These are phyloP conservation scores for Xanthoconium purpureum DNA, from an alignment of 768 basidiomycete genomes.

Conservation along the genomic window DNA sequence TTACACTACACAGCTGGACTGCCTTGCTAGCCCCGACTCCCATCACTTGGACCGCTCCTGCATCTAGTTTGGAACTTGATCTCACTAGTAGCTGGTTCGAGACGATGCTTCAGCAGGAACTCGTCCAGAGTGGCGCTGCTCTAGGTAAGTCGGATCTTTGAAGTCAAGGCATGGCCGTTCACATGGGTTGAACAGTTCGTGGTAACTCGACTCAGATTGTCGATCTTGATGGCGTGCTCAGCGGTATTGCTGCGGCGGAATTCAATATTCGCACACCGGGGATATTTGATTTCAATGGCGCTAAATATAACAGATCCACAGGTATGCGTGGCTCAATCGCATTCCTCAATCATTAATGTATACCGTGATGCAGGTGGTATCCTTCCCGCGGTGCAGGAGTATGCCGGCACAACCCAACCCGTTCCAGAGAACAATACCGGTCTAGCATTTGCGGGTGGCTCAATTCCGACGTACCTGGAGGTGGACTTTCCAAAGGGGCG, in stretches of 20 bases:
- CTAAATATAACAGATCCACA: conserved; percentile 15
- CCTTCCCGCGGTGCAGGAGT: conserved; percentile 2
- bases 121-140: neutral
- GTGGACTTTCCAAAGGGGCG: neutral
- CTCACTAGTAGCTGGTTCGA: conserved; percentile 5
- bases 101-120: neutral
- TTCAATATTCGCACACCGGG: conserved; percentile 6
- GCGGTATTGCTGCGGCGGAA: conserved; percentile 14
- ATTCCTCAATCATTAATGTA: neutral
- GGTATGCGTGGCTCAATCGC: neutral
- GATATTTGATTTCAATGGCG: conserved; percentile 16
- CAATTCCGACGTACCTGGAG: neutral
- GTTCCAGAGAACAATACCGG: neutral
- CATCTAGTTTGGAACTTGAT: conserved; percentile 7
- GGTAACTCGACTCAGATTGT: conserved; percentile 15
- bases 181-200: neutral
- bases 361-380: conserved; percentile 3
- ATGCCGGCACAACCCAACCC: neutral
- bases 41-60: neutral
- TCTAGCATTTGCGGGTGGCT: conserved; percentile 1
- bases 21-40: conserved; percentile 8
- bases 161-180: neutral
- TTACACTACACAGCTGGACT: conserved; percentile 8
- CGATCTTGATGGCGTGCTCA: conserved; percentile 5
- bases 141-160: neutral